Base-by-base conservation (phyloP, 345 rosid species). In the Litchi chinensis region DNA sequence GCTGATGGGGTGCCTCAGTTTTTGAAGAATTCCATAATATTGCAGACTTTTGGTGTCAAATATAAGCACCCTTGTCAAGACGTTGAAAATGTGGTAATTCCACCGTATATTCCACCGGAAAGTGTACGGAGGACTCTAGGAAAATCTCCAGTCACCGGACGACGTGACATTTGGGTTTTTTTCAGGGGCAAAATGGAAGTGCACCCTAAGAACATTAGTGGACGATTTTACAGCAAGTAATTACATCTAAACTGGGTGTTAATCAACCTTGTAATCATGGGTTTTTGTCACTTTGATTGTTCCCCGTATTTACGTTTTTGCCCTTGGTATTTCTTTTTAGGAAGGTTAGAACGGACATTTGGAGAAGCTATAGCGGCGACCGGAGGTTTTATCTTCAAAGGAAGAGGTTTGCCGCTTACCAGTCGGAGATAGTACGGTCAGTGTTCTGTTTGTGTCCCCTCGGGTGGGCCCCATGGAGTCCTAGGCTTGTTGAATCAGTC, bases 391-490 rank as follows among this genome's bases (percentile, higher is more conserved):
- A 85, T 84, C 86, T 96, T 6, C 88, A 84, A 79, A 87, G 99
- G 76, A 91, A 89, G 10, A 87, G 97, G 72, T 94, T 94, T 65
- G 82, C 89, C 83, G 97, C 97, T 44, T 96, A 89, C 90, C 93
- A 87, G 83, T 85, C 92, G 39, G 99, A 96, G 70, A 94, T 96
- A 3, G 88, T 82, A 7, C 82, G 97, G 48, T 96, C 99, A 0
- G 90, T 90, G 21, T 96, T 96, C 74, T 96, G 99, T 77, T 83
- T 96, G 8, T 94, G 98, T 71, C 99, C 99, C 0, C 85, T 91
- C 0, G 99, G 99, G 69, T 96, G 99, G 99, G 99, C 99, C 75
- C 99, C 99, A 0, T 96, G 99, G 99, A 96, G 98, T 77, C 99
- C 99, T 0, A 78, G 99, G 73, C 87, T 96, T 12, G 98, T 94